A percentile compares a stretch with the other conserved stretches of the same genome.
Conservation (phyloP, 1,139 yeast species). For the Tardiomyces depauwii region DNA sequence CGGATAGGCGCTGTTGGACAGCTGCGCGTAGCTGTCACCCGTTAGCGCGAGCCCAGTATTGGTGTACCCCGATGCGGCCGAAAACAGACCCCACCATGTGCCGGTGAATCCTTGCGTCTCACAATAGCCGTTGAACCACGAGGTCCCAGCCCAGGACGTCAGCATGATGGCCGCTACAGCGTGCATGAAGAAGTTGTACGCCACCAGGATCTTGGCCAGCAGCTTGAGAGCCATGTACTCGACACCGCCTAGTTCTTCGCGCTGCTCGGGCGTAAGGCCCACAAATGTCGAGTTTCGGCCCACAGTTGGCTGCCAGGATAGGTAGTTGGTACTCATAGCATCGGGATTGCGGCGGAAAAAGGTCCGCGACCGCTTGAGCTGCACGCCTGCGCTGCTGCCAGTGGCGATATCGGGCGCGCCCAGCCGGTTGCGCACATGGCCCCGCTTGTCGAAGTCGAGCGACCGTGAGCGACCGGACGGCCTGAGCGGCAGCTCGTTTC, state of each 20-base stretch:
- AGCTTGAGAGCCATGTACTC: constrained; percentile 85
- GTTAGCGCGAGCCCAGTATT: constrained; percentile 78
- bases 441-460: too few species aligned
- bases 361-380: too few species aligned
- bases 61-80: constrained; percentile 65
- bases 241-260: constrained; percentile 93
- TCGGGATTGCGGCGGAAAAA: too few species aligned
- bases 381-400: too few species aligned
- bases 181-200: constrained; percentile 70
- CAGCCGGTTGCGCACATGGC: too few species aligned
- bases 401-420: too few species aligned
- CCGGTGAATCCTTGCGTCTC: constrained; percentile 42
- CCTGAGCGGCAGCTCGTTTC: too few species aligned
- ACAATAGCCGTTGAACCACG: constrained; percentile 20
- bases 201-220: constrained; percentile 51
- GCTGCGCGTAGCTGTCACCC: constrained; percentile 64
- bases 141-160: constrained; percentile 63
- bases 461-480: too few species aligned
- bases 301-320: constrained; percentile 85
- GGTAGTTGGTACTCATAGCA: constrained; percentile 36
- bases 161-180: constrained; percentile 45
- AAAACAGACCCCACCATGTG: constrained; percentile 89
- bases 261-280: constrained; percentile 68
- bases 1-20: constrained; percentile 51
- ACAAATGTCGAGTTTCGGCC: constrained; percentile 95